phyloP scores from a whole-genome alignment of 768 basidiomycete genomes.

The Lentinula guzmanii region DNA sequence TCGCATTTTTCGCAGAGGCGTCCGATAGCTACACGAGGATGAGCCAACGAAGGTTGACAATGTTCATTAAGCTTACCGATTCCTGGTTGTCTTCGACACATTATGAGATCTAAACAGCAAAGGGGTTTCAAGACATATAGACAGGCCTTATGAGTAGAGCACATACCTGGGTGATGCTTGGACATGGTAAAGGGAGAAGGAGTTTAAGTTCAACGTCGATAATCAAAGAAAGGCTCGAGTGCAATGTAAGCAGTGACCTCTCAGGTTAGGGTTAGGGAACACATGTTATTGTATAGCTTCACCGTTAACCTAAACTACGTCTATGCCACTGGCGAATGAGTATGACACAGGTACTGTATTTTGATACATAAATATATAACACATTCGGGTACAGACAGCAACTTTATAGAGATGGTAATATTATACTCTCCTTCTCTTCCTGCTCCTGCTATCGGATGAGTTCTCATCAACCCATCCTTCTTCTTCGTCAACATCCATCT shows the following conservation, averaged over 20 bases:
- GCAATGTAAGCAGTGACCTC: too few species aligned
- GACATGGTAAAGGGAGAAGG: constrained; percentile 47
- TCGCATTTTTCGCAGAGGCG: constrained; percentile 99
- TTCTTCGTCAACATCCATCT: neutral
- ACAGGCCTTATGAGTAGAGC: neutral
- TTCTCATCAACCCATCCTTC: neutral
- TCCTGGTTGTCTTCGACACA: constrained; percentile 97
- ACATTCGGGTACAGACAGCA: neutral
- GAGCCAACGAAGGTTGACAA: neutral
- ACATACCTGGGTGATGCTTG: constrained; percentile 81
- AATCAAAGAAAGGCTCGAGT: too few species aligned
- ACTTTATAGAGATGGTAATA: neutral
- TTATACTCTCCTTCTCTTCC: neutral
- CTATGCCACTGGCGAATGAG: neutral
- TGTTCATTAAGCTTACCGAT: constrained; percentile 57
- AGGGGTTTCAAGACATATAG: neutral
- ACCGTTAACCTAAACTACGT: too few species aligned
- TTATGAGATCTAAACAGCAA: constrained; percentile 73
- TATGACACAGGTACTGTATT: neutral
- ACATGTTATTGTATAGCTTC: too few species aligned
- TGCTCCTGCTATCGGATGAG: neutral
- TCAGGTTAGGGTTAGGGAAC: too few species aligned
- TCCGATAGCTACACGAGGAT: constrained; percentile 69
- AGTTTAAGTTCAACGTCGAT: too few species aligned
- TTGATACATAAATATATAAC: neutral